These are phyloP conservation scores for Phyllosticta ampelicida DNA, from an alignment of 2,329 filamentous ascomycete genomes.

Conservation along the genomic window DNA sequence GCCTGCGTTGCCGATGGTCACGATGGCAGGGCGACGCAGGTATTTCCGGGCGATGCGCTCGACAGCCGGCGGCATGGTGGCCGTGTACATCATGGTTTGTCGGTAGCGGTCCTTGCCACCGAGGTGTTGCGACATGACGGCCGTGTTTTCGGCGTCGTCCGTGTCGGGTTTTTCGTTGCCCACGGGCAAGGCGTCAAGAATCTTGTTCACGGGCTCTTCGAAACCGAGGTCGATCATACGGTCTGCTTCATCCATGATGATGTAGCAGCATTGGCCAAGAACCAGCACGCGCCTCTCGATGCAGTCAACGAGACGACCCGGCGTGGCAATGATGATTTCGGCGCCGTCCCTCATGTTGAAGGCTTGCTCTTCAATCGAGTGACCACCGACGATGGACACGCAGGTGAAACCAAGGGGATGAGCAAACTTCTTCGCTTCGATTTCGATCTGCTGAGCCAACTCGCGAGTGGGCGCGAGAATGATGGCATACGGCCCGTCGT, in stretches of 20 bases:
- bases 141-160: constrained; percentile 77
- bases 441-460: constrained; percentile 92
- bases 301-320: constrained; percentile 91
- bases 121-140: constrained; percentile 72
- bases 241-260: constrained; percentile 99
- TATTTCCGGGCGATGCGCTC: constrained; percentile 98
- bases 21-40: constrained; percentile 80
- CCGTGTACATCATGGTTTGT: constrained; percentile 99
- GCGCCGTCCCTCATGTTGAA: constrained; percentile 84
- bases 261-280: constrained; percentile 90
- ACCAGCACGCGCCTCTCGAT: constrained; percentile 89
- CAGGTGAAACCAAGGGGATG: constrained; percentile 83
- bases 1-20: constrained; percentile 87
- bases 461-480: constrained; percentile 95
- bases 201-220: constrained; percentile 95
- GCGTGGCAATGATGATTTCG: constrained; percentile 97
- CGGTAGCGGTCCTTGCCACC: constrained; percentile 71
- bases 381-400: constrained; percentile 95
- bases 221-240: constrained; percentile 98
- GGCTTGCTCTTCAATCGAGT: constrained; percentile 86
- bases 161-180: constrained; percentile 91
- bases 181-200: constrained; percentile 86
- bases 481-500: constrained; percentile 94
- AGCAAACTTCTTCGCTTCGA: constrained; percentile 88
- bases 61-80: constrained; percentile 87